Conservation (phyloP, 108 stramenopile genomes). For the Pseudonitzschia delicatissima region DNA sequence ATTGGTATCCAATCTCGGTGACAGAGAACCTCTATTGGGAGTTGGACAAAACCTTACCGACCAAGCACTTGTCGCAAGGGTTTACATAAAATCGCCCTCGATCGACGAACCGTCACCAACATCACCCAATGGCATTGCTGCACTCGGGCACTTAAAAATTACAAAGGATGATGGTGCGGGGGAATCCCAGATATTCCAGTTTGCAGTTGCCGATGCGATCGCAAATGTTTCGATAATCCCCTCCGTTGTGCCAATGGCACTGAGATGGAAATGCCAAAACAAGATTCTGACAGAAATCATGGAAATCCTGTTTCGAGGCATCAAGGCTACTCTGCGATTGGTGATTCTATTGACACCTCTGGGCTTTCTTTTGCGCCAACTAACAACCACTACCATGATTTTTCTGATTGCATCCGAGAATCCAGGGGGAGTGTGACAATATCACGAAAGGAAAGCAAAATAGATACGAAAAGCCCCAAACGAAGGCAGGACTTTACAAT, state of each 20-base stretch:
- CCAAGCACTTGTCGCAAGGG: slow-evolving; percentile 58
- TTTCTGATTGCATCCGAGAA: slow-evolving; percentile 37
- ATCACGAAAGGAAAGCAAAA: not conserved
- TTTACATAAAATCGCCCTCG: slow-evolving; percentile 16
- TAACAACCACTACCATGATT: slow-evolving; percentile 19
- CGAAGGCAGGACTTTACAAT: slow-evolving; percentile 43
- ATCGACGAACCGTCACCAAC: not conserved
- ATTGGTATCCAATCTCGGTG: slow-evolving; percentile 58
- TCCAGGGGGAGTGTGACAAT: slow-evolving; percentile 28
- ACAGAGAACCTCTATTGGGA: slow-evolving; percentile 37
- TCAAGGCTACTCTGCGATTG: slow-evolving; percentile 9
- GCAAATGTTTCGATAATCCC: slow-evolving; percentile 16
- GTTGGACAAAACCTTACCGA: slow-evolving; percentile 49
- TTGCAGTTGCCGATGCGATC: slow-evolving; percentile 21
- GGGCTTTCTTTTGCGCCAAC: slow-evolving; percentile 15
- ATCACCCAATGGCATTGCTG: slow-evolving; percentile 30
- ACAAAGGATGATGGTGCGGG: not conserved
- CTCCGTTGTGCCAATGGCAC: slow-evolving; percentile 16
- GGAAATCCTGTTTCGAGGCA: slow-evolving; percentile 14
- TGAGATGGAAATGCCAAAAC: slow-evolving; percentile 19
- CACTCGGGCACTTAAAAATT: slow-evolving; percentile 14
- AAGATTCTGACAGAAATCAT: not conserved
- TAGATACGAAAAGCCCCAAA: not conserved
- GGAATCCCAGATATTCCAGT: slow-evolving; percentile 16
- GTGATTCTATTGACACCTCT: slow-evolving; percentile 27